These are phyloP conservation scores for Pyrenophora tritici-repentis DNA, from an alignment of 2,329 filamentous ascomycete species.

Conservation along the genomic window DNA sequence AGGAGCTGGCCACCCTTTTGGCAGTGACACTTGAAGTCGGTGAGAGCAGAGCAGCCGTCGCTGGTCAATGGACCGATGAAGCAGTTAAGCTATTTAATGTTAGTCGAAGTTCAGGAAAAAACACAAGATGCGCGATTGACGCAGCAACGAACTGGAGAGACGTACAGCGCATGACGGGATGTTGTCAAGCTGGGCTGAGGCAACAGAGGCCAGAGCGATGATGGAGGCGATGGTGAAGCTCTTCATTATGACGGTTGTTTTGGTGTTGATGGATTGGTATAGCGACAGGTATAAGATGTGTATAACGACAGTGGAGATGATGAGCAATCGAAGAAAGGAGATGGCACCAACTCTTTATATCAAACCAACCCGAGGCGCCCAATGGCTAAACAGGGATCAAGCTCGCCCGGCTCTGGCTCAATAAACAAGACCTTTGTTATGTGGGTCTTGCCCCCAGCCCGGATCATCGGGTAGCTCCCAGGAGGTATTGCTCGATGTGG, in stretches of 20 bases:
- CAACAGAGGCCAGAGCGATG: slow-evolving; percentile 52
- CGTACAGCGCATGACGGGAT: slow-evolving; percentile 56
- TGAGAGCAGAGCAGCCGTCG: slow-evolving; percentile 54
- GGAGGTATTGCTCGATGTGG: slow-evolving; percentile 17
- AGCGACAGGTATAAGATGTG: slow-evolving; percentile 20
- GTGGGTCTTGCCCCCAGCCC: slow-evolving; percentile 12
- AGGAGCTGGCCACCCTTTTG: slow-evolving; percentile 50
- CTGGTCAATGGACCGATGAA: slow-evolving; percentile 49
- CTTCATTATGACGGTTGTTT: slow-evolving; percentile 43
- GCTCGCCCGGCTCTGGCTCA: slow-evolving; percentile 18
- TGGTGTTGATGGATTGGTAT: slow-evolving; percentile 12
- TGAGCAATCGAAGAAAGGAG: slow-evolving; percentile 2
- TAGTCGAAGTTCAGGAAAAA: slow-evolving; percentile 15
- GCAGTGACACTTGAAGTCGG: slow-evolving; percentile 51
- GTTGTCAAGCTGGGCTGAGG: slow-evolving; percentile 52
- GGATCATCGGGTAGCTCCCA: slow-evolving; percentile 21
- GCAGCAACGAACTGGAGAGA: not conserved
- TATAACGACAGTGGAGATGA: slow-evolving; percentile 22
- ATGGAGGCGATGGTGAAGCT: slow-evolving; percentile 45
- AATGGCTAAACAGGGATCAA: slow-evolving; percentile 11
- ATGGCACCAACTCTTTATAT: slow-evolving; percentile 28
- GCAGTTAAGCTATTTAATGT: slow-evolving; percentile 51
- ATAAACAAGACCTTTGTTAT: slow-evolving; percentile 25
- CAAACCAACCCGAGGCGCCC: slow-evolving; percentile 11
- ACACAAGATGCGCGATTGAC: not conserved